phyloP scores from a whole-genome alignment of 495 filamentous ascomycete species.

The Rostrohypoxylon terebratum region DNA sequence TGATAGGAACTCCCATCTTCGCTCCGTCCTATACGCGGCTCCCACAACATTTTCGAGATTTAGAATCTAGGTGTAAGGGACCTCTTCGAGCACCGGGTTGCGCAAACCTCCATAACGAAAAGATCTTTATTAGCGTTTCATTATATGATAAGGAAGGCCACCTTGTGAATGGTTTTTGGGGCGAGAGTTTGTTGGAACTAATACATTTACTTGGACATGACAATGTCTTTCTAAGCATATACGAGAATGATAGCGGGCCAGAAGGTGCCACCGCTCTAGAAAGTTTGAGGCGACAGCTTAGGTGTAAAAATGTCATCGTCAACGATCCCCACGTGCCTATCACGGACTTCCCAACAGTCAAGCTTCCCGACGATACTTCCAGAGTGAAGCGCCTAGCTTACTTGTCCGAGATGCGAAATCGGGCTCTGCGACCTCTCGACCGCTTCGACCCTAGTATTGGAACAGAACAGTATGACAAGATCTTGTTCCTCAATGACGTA shows the following conservation, averaged over 20 bases:
- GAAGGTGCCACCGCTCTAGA: slow-evolving; percentile 56
- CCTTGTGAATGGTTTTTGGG: slow-evolving; percentile 75
- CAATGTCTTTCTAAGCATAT: slow-evolving; percentile 70
- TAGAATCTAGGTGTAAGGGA: slow-evolving; percentile 43
- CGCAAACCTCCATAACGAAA: slow-evolving; percentile 72
- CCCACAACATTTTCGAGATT: slow-evolving; percentile 57
- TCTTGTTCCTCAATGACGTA: slow-evolving; percentile 83
- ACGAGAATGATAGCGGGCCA: slow-evolving; percentile 76
- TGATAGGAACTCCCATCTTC: slow-evolving; percentile 64
- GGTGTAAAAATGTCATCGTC: slow-evolving; percentile 66
- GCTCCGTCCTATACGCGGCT: slow-evolving; percentile 70
- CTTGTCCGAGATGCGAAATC: slow-evolving; percentile 82
- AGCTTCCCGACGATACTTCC: slow-evolving; percentile 69
- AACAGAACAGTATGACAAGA: slow-evolving; percentile 68
- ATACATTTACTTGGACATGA: slow-evolving; percentile 69
- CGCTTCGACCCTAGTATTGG: slow-evolving; percentile 49
- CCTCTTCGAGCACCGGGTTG: slow-evolving; percentile 58
- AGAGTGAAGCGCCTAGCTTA: slow-evolving; percentile 79
- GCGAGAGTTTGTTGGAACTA: slow-evolving; percentile 68
- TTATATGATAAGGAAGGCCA: slow-evolving; percentile 70
- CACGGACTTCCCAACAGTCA: slow-evolving; percentile 65
- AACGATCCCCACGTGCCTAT: slow-evolving; percentile 64
- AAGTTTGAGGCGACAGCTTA: slow-evolving; percentile 53
- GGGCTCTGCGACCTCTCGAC: slow-evolving; percentile 73
- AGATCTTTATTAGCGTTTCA: slow-evolving; percentile 80